phyloP scores from a whole-genome alignment of 305 asterid genomes.

The Stenogyne calaminthoides region DNA sequence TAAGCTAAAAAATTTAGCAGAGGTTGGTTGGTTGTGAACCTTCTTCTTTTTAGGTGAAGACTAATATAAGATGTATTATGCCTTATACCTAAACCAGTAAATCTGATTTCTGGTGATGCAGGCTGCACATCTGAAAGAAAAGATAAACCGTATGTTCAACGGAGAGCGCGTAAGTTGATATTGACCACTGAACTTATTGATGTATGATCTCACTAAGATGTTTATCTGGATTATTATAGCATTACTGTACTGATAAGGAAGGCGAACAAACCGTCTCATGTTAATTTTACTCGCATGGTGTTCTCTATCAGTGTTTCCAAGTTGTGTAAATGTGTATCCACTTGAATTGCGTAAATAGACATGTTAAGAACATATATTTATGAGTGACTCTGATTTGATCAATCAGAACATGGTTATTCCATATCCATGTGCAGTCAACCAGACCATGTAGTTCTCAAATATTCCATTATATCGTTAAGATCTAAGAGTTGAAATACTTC shows the following conservation, averaged over 20 bases:
- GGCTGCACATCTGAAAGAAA: constrained; percentile 86
- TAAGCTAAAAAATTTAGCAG: constrained; percentile 71
- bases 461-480: constrained; percentile 9
- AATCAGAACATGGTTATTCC: constrained; percentile 20
- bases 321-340: neutral
- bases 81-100: neutral
- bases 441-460: neutral
- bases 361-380: neutral
- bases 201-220: constrained; percentile 12
- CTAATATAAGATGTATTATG: neutral
- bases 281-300: constrained; percentile 16
- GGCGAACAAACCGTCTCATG: constrained; percentile 1
- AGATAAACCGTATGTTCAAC: constrained; percentile 79
- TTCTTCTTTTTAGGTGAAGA: constrained; percentile 20
- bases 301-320: neutral
- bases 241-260: neutral
- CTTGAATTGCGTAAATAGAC: neutral
- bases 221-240: constrained; percentile 8
- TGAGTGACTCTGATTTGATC: constrained; percentile 1
- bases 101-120: constrained; percentile 41
- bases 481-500: constrained; percentile 14
- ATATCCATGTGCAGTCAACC: constrained; percentile 16
- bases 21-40: constrained; percentile 52
- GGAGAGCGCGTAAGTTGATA: constrained; percentile 81
- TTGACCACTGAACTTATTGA: constrained; percentile 18